Conservation (phyloP, 2,329 filamentous ascomycete genomes). For the Hypoxylon sp. region DNA sequence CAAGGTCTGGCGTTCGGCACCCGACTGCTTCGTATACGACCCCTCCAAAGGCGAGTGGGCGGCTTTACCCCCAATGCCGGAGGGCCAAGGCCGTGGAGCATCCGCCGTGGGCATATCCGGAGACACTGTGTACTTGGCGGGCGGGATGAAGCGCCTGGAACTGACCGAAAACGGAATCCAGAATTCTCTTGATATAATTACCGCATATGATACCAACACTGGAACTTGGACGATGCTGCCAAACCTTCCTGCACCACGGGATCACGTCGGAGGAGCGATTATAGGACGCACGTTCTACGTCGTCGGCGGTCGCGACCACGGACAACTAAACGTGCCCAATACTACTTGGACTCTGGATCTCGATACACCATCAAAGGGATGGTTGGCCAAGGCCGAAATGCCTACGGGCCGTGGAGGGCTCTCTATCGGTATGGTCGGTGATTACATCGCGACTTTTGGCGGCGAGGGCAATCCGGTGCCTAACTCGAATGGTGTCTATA, state of each 20-base stretch:
- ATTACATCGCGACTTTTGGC: slow-evolving; percentile 34
- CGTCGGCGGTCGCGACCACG: slow-evolving; percentile 54
- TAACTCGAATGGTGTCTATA: slow-evolving; percentile 24
- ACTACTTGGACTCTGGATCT: slow-evolving; percentile 57
- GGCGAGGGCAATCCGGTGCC: slow-evolving; percentile 35
- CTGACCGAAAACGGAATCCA: slow-evolving; percentile 39
- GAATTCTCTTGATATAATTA: slow-evolving; percentile 49
- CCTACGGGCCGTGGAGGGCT: slow-evolving; percentile 57
- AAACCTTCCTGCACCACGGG: slow-evolving; percentile 54
- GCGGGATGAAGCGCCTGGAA: slow-evolving; percentile 54
- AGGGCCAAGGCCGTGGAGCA: slow-evolving; percentile 52
- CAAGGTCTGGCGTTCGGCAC: slow-evolving; percentile 50
- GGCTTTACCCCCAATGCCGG: slow-evolving; percentile 49
- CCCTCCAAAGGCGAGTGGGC: slow-evolving; percentile 51
- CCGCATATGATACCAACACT: slow-evolving; percentile 52
- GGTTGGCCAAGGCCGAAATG: slow-evolving; percentile 54
- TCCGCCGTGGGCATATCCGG: slow-evolving; percentile 54
- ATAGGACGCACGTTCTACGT: slow-evolving; percentile 56
- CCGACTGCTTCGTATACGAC: slow-evolving; percentile 54
- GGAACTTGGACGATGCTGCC: slow-evolving; percentile 52
- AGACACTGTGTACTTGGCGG: slow-evolving; percentile 56
- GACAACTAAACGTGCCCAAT: slow-evolving; percentile 53
- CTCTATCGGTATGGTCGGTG: slow-evolving; percentile 28
- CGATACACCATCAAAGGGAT: slow-evolving; percentile 46
- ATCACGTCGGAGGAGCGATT: slow-evolving; percentile 55